Percentiles rank a stretch among this genome's conserved stretches.
These are phyloP conservation scores for Colletotrichum limetticola DNA, from an alignment of 2,329 filamentous ascomycete genomes.

Conservation along the genomic window DNA sequence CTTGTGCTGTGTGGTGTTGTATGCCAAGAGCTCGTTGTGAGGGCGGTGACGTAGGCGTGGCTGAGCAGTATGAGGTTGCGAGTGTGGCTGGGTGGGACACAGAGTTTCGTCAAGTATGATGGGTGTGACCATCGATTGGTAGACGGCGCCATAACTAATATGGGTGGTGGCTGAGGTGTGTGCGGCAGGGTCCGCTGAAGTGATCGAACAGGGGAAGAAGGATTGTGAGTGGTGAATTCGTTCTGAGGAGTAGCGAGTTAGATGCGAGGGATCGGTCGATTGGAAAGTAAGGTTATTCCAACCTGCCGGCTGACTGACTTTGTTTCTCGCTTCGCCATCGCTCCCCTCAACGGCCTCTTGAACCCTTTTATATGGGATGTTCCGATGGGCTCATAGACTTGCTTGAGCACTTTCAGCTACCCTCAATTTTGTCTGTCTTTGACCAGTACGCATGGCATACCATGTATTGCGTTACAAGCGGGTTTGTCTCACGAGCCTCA, in stretches of 20 bases:
- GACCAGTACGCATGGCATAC: neutral
- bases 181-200: conserved; percentile 14
- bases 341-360: neutral
- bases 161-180: neutral
- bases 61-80: neutral
- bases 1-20: conserved; percentile 1
- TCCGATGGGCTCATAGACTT: neutral
- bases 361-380: neutral
- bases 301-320: neutral
- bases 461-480: neutral
- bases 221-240: neutral
- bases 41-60: conserved; percentile 17
- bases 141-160: neutral
- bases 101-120: neutral
- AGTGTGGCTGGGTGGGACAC: neutral
- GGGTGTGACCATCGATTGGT: neutral
- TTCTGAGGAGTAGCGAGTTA: neutral
- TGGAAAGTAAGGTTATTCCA: neutral
- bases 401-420: neutral
- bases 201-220: neutral
- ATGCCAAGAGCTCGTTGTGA: conserved; percentile 13
- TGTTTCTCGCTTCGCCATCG: neutral
- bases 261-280: neutral
- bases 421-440: too few relatives aligned
- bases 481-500: neutral